Evolutionary conservation across 192 early-diverging fungal species (phyloP), one percentile per base, ranked within the genome.

Genomic region (Umbelopsis ramanniana): DNA sequence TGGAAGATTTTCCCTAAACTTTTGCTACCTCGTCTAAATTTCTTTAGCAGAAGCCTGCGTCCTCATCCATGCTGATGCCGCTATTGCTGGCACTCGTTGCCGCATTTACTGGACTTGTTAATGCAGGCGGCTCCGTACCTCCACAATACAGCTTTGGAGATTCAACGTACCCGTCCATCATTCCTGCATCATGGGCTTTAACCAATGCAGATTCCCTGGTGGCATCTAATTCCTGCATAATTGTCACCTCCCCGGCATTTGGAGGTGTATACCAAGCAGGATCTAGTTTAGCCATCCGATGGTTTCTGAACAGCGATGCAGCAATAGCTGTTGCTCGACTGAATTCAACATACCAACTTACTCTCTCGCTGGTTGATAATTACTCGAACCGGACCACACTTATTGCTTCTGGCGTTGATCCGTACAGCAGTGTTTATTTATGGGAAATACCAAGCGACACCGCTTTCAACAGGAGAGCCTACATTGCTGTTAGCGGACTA

Each of bases 391-490:
- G 7, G 7, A 72, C 70, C 17, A 45, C 40, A 33, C 6, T 11
- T 7, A 72, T 72, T n/a, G 70, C 54, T 10, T 47, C 70, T 29
- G 46, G 55, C 4, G 15, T 72, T 0, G 54, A 60, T 63, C 70
- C 70, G 24, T 45, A 35, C 21, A 72, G 70, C 26, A 54, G 70
- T 6, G 35, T 72, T 8, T 72, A 72, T 47, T 22, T 72, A 24
- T 72, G 70, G 70, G 70, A 72, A 15, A 48, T 72, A 0, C 70
- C 70, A 17, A 19, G 38, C 6, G 6, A 45, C 15, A 19, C 40
- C 4, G 17, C 52, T 1, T 72, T 72, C 26, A 72, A 60, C 37
- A 38, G 53, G 23, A 26, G 70, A 14, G 12, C 40, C 6, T 72
- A 72, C 46, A 33, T 63, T 46, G 43, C 60, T 46, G 52, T 72